Evolutionary conservation across 2,329 filamentous ascomycete species (phyloP).

Genomic region (Neospermospora avenae): DNA sequence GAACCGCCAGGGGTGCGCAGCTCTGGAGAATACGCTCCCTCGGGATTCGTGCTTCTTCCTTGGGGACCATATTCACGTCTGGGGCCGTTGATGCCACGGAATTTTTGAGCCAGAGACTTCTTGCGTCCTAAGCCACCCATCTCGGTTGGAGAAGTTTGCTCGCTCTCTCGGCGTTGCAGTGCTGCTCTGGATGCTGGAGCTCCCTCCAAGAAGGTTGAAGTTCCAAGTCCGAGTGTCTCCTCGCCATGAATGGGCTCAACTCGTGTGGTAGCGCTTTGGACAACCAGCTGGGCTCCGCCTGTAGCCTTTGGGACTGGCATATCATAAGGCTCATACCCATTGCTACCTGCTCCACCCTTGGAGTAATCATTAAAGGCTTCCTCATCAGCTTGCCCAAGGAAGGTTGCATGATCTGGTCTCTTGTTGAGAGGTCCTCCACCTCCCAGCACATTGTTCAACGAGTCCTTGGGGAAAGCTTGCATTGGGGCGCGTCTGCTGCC

Average conservation of each 20-base stretch:
- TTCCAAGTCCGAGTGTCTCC: slow-evolving; percentile 79
- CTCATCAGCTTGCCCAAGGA: slow-evolving; percentile 75
- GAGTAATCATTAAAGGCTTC: slow-evolving; percentile 85
- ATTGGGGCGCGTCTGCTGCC: slow-evolving; percentile 83
- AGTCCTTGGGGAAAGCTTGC: slow-evolving; percentile 92
- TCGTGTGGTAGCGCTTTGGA: slow-evolving; percentile 67
- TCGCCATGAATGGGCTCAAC: slow-evolving; percentile 78
- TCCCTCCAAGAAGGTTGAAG: slow-evolving; percentile 93
- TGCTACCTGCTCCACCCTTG: slow-evolving; percentile 37
- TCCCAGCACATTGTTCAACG: slow-evolving; percentile 86
- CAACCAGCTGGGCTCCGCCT: slow-evolving; percentile 33
- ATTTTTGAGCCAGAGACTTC: slow-evolving; percentile 90
- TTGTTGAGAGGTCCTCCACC: slow-evolving; percentile 81
- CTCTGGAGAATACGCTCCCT: slow-evolving; percentile 42
- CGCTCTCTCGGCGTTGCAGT: slow-evolving; percentile 72
- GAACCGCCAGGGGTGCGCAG: slow-evolving; percentile 36
- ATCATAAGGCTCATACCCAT: slow-evolving; percentile 40
- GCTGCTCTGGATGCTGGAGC: slow-evolving; percentile 80
- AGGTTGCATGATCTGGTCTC: slow-evolving; percentile 79
- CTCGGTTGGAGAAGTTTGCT: slow-evolving; percentile 51
- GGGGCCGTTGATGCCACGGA: slow-evolving; percentile 78
- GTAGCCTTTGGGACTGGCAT: slow-evolving; percentile 38
- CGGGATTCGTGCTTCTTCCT: slow-evolving; percentile 56
- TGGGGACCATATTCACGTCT: slow-evolving; percentile 57
- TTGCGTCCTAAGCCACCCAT: slow-evolving; percentile 72